These are phyloP conservation scores for Adiantum capillusveneris DNA, from an alignment of 75 land plant genomes.

Conservation along the genomic window DNA sequence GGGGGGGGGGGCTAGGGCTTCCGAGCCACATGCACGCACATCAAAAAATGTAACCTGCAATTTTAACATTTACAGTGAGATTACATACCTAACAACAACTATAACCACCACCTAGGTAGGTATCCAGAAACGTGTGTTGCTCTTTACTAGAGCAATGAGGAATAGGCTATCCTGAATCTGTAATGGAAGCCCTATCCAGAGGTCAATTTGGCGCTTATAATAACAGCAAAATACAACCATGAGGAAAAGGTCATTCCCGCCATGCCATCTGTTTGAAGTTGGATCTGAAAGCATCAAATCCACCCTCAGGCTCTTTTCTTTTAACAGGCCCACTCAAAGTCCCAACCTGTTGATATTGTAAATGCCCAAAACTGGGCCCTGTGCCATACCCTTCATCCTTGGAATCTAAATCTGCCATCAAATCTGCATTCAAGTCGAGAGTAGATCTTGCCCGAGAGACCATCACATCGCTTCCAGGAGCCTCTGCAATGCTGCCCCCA, in stretches of 20 bases:
- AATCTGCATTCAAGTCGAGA: slow-evolving; percentile 69
- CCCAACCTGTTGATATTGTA: background rate
- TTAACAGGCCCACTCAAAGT: slow-evolving; percentile 3
- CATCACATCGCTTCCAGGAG: slow-evolving; percentile 14
- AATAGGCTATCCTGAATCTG: background rate
- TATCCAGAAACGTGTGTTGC: background rate
- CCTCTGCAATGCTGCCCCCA: slow-evolving; percentile 27
- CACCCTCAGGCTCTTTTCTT: slow-evolving; percentile 23
- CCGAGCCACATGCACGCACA: too few relatives aligned
- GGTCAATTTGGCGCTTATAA: background rate
- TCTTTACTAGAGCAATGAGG: background rate
- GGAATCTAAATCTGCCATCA: slow-evolving; percentile 7
- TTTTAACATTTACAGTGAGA: slow-evolving; percentile 2
- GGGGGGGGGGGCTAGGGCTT: too few relatives aligned
- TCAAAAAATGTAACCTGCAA: background rate
- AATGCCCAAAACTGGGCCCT: slow-evolving; percentile 16
- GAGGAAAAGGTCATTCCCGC: background rate
- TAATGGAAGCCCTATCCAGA: too few relatives aligned
- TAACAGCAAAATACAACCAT: background rate
- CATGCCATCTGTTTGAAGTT: slow-evolving; percentile 11
- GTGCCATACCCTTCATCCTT: slow-evolving; percentile 19
- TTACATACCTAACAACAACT: background rate
- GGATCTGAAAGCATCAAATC: slow-evolving; percentile 8
- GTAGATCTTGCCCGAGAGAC: slow-evolving; percentile 35
- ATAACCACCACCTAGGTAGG: background rate